Evolutionary conservation across 1,284 basidiomycete species (phyloP), one percentile per base, ranked within the genome.

Genomic region (Rhodotorula sp.): DNA sequence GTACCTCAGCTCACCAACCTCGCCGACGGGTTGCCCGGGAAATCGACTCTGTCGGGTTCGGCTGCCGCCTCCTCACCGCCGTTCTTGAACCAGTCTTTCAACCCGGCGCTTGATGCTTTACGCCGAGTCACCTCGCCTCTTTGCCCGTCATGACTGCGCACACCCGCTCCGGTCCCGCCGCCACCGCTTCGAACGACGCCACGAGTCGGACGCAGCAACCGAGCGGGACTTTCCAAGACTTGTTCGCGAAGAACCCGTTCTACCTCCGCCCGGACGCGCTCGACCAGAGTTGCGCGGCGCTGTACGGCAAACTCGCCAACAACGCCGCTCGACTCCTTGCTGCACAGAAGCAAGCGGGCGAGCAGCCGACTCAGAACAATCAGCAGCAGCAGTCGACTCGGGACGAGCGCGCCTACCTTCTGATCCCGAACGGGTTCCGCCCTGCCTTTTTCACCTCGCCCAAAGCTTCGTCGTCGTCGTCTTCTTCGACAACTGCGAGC

Each of bases 161-260:
- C 46, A 62, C 73, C 15, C 75, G 72, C 56, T 48, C 56, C 20
- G 57, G 57, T 17, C 33, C 49, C 33, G 18, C 33, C 15, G 26
- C 10, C 18, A 37, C 46, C 44, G 57, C 57, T 18, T 42, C 22
- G 44, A n/a, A n/a, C n/a, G n/a, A n/a, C n/a, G n/a, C n/a, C n/a
- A n/a, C n/a, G n/a, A n/a, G n/a, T n/a, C n/a, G n/a, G n/a, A n/a
- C n/a, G n/a, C n/a, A n/a, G n/a, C n/a, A 54, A 45, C 61, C 67
- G 17, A 60, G 67, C 48, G 63, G 67, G 33, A 61, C 67, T 3
- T 70, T 76, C 53, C 72, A 77, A 46, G 74, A 72, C 55, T 75
- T 77, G n/a, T 78, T 78, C 68, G 73, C 69, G 29, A 59, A 68
- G 18, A 78, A 77, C 69, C 75, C 76, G 24, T 75, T 67, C 72